Base-by-base conservation (phyloP, 148 eudicot species). In the Vaccinium corymbosum region DNA sequence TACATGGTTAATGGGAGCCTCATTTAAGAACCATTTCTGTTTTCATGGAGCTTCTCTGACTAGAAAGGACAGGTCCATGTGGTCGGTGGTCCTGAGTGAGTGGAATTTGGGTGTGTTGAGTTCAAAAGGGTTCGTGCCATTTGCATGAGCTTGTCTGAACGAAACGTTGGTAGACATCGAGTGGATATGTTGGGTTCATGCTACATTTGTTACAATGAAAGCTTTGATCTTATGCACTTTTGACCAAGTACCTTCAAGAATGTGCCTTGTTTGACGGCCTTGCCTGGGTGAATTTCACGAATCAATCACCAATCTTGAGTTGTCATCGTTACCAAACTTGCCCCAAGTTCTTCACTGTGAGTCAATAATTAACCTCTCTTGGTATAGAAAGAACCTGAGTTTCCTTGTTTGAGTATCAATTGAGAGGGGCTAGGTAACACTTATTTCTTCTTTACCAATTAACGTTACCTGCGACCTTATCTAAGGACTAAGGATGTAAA, bases 191-290 rank as follows among this genome's bases (percentile, higher is more conserved):
- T 15, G 42, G 76, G 49, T 22, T 72, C 76, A 10, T 35, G 5
- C n/a, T 7, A 17, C 16, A 35, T 2, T 74, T 17, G 52, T 74
- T 74, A 42, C 14, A 0, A 38, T 25, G 78, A 42, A 74, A 74
- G 78, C 78, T 50, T 76, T 76, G 13, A 10, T 76, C 79, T 76
- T 76, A 8, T 35, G 56, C 56, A n/a, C 29, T 49, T 76, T 8
- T 76, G 79, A 49, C 25, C 29, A 9, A 62, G 68, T 62, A 17
- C 12, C 29, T 20, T 50, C 57, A 49, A 76, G 55, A n/a, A 42
- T 20, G 16, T 76, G 55, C 56, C 25, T 76, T 48, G 8, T 76
- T 76, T n/a, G 16, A 16, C 4, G 35, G 35, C 35, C 56, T 76
- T 76, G 79, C 17, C 32, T 76, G 52, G 79, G 79, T 19, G 12